phyloP scores from a whole-genome alignment of 2,329 filamentous ascomycete species.

The Beauveria pseudobassiana region DNA sequence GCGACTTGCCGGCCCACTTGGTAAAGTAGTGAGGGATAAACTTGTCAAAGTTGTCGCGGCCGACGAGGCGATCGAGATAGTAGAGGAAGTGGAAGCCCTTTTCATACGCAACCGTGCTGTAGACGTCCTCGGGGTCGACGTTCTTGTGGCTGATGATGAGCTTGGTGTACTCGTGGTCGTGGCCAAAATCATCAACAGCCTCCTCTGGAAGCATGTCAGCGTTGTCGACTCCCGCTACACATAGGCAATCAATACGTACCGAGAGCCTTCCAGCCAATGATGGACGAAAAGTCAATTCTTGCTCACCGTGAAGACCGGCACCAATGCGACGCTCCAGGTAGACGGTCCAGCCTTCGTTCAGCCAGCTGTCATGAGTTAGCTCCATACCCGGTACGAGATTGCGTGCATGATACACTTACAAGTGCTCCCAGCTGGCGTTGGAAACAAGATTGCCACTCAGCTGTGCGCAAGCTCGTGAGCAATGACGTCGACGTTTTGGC shows the following conservation, averaged over 20 bases:
- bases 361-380: slow-evolving; percentile 39
- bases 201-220: slow-evolving; percentile 48
- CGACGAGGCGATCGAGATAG: slow-evolving; percentile 78
- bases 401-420: slow-evolving; percentile 34
- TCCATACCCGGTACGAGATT: too few relatives aligned
- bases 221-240: not conserved
- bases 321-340: slow-evolving; percentile 86
- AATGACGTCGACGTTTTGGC: slow-evolving; percentile 92
- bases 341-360: slow-evolving; percentile 82
- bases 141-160: slow-evolving; percentile 81
- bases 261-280: slow-evolving; percentile 90
- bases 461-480: slow-evolving; percentile 73
- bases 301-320: slow-evolving; percentile 69
- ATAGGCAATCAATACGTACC: slow-evolving; percentile 30
- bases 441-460: slow-evolving; percentile 84
- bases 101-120: slow-evolving; percentile 87
- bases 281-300: slow-evolving; percentile 90
- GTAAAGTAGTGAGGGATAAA: slow-evolving; percentile 96
- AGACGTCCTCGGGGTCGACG: slow-evolving; percentile 91
- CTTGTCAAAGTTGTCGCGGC: slow-evolving; percentile 80
- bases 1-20: slow-evolving; percentile 74
- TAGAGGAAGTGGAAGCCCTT: slow-evolving; percentile 95
- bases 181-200: slow-evolving; percentile 68
- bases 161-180: slow-evolving; percentile 88
- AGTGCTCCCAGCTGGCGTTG: slow-evolving; percentile 76